These are phyloP conservation scores for Solanum habrochaites DNA, from an alignment of 257 asterid species.

Conservation along the genomic window DNA sequence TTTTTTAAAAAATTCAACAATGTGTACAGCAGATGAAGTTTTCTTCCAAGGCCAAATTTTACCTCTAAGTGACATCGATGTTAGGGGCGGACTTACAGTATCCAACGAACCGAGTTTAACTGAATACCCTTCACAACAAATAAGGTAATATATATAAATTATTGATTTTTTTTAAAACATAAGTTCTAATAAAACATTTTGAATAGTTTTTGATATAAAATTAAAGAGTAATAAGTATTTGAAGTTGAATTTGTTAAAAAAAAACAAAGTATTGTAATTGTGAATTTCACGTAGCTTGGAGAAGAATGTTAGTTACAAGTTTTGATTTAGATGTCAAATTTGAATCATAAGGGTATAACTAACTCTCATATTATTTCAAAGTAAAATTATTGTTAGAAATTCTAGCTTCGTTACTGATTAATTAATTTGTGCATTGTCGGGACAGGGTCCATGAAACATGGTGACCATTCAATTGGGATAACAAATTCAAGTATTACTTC, in stretches of 20 bases:
- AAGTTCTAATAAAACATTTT: not conserved
- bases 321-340: not conserved
- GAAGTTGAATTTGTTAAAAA: no score
- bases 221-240: not conserved
- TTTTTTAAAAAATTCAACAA: slow-evolving; percentile 22
- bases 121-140: not conserved
- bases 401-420: not conserved
- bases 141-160: not conserved
- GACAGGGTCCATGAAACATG: slow-evolving; percentile 45
- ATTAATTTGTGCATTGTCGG: slow-evolving; percentile 16
- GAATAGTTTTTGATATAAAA: not conserved
- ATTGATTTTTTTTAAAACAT: no score
- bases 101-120: not conserved
- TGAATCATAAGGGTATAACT: not conserved
- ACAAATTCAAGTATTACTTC: slow-evolving; percentile 26
- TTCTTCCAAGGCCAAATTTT: slow-evolving; percentile 71
- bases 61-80: slow-evolving; percentile 4
- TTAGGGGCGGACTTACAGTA: not conserved
- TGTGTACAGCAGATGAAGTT: slow-evolving; percentile 70
- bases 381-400: not conserved
- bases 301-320: no score
- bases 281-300: no score
- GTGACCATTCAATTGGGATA: slow-evolving; percentile 27
- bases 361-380: not conserved
- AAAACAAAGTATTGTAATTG: no score